phyloP scores from a whole-genome alignment of 176 grass and related monocot genomes.

The Otatea glauca region DNA sequence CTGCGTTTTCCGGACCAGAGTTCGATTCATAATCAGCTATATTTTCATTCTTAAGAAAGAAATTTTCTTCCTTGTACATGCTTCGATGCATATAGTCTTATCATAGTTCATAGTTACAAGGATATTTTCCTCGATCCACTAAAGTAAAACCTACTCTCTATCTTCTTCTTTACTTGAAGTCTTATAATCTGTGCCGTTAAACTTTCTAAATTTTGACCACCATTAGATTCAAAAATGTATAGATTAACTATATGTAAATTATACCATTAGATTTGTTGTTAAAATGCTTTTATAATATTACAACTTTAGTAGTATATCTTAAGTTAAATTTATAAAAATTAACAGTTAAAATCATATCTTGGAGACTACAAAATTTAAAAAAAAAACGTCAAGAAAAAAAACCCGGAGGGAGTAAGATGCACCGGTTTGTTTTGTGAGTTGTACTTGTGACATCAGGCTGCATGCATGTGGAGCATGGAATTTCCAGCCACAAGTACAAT shows the following conservation, averaged over 20 bases:
- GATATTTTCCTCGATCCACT: background rate
- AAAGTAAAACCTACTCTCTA: background rate
- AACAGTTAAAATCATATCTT: too few species aligned
- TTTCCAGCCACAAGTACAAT: slow-evolving; percentile 11
- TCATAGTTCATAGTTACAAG: background rate
- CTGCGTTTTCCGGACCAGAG: background rate
- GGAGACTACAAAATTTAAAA: too few species aligned
- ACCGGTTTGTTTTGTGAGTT: background rate
- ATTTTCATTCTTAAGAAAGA: background rate
- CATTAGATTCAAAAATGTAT: too few species aligned
- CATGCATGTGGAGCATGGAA: slow-evolving; percentile 24
- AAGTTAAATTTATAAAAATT: too few species aligned
- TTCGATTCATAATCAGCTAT: background rate
- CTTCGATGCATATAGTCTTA: background rate
- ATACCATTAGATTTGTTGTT: too few species aligned
- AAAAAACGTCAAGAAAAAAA: too few species aligned
- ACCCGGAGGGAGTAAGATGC: background rate
- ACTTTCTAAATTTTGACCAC: too few species aligned
- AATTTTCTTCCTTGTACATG: background rate
- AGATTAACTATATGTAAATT: too few species aligned
- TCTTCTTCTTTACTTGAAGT: too few species aligned
- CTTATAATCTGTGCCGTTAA: too few species aligned
- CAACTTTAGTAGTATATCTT: too few species aligned
- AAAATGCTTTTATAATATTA: too few species aligned
- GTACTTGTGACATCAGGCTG: background rate